Conservation (phyloP, 805 yeast species). For the Starmerella riodocensis region DNA sequence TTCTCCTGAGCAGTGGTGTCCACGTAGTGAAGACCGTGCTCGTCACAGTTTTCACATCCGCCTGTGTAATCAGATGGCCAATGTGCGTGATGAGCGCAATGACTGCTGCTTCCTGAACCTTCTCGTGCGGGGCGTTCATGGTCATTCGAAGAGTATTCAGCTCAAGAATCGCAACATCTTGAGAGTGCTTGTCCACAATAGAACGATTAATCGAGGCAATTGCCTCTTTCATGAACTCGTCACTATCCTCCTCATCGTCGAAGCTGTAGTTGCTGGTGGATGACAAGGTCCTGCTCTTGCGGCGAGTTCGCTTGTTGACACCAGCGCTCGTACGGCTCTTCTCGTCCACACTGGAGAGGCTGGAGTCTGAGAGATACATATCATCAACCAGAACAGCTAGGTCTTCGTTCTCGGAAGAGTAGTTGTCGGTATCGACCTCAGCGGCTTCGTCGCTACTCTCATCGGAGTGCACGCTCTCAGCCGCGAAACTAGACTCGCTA, state of each 20-base stretch:
- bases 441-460: conserved; percentile 15
- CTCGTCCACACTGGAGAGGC: conserved; percentile 21
- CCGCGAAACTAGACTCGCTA: conserved; percentile 28
- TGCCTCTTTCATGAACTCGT: conserved; percentile 81
- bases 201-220: conserved; percentile 82
- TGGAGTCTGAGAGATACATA: conserved; percentile 26
- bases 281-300: conserved; percentile 19
- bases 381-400: conserved; percentile 22
- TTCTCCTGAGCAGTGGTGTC: conserved; percentile 71
- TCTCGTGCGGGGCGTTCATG: conserved; percentile 89
- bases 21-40: conserved; percentile 64
- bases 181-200: conserved; percentile 78
- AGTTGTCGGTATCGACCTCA: conserved; percentile 12
- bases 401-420: conserved; percentile 13
- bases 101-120: conserved; percentile 72
- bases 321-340: not conserved
- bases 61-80: conserved; percentile 59
- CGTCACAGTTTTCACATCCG: conserved; percentile 65
- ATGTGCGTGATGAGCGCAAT: conserved; percentile 59
- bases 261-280: conserved; percentile 31
- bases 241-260: conserved; percentile 46
- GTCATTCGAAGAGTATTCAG: conserved; percentile 93
- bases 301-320: conserved; percentile 11
- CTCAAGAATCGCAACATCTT: conserved; percentile 85
- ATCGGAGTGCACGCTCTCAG: conserved; percentile 5